phyloP scores from a whole-genome alignment of 768 basidiomycete species.

The Mycena olivaceomarginata region DNA sequence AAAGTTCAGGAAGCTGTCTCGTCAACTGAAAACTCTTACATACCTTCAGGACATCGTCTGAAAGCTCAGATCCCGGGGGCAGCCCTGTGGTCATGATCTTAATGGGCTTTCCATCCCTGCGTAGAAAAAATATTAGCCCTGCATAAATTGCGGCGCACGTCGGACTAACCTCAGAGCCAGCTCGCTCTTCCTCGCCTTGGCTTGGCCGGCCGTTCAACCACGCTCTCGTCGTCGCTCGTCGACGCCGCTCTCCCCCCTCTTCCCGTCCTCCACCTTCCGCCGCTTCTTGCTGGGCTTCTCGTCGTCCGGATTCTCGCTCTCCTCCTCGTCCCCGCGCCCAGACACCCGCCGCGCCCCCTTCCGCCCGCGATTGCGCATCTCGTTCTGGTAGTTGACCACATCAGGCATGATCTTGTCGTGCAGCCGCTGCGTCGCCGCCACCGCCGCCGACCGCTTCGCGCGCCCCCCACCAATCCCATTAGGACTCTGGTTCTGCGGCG shows the following conservation, averaged over 20 bases:
- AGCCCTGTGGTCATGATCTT: slow-evolving; percentile 84
- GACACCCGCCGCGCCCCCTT: slow-evolving; percentile 55
- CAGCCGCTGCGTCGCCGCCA: slow-evolving; percentile 71
- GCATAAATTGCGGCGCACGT: not conserved
- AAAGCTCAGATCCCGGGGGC: slow-evolving; percentile 54
- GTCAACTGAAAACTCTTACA: slow-evolving; percentile 36
- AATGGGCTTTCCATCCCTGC: slow-evolving; percentile 53
- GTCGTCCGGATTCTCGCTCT: slow-evolving; percentile 48
- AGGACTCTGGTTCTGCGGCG: slow-evolving; percentile 1
- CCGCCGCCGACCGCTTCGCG: slow-evolving; percentile 64
- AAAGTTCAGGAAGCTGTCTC: slow-evolving; percentile 1
- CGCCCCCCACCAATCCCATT: slow-evolving; percentile 37
- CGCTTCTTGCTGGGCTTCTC: slow-evolving; percentile 28
- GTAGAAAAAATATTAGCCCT: not conserved
- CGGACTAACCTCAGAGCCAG: slow-evolving; percentile 4
- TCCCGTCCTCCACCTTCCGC: slow-evolving; percentile 32
- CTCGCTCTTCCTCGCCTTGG: slow-evolving; percentile 36
- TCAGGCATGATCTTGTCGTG: slow-evolving; percentile 87
- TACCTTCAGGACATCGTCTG: slow-evolving; percentile 78
- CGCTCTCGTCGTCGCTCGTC: slow-evolving; percentile 45
- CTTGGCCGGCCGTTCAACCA: slow-evolving; percentile 28
- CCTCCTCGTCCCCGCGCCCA: slow-evolving; percentile 49
- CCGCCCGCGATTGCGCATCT: slow-evolving; percentile 68
- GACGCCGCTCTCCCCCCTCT: slow-evolving; percentile 41
- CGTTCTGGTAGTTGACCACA: slow-evolving; percentile 79